These are phyloP conservation scores for Acorus gramineus DNA, from an alignment of 106 monocot species.

Conservation along the genomic window DNA sequence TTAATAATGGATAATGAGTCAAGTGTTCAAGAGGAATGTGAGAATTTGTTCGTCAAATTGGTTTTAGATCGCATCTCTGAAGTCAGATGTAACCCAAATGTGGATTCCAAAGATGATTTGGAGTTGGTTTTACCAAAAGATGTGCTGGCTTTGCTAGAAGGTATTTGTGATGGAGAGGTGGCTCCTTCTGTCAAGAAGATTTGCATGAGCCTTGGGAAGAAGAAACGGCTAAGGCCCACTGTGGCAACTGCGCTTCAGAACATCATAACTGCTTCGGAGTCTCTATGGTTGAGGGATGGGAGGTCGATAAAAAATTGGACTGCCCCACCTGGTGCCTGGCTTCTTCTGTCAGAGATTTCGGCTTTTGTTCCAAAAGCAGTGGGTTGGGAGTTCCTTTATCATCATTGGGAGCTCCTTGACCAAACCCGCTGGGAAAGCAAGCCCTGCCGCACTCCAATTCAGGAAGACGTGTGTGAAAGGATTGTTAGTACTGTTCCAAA, in stretches of 20 bases:
- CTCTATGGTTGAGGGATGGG: conserved; percentile 42
- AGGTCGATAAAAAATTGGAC: conserved; percentile 68
- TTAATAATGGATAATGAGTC: conserved; percentile 83
- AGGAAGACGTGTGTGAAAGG: conserved; percentile 14
- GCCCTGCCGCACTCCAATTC: too few relatives aligned
- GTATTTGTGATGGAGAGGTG: conserved; percentile 64
- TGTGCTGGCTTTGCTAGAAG: conserved; percentile 45
- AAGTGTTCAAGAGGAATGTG: conserved; percentile 92
- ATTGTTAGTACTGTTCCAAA: conserved; percentile 23
- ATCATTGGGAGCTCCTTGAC: conserved; percentile 92
- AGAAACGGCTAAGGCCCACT: conserved; percentile 60
- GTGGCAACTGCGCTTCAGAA: conserved; percentile 63
- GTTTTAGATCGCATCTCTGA: conserved; percentile 63
- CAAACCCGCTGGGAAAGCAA: conserved; percentile 8
- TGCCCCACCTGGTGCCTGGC: conserved; percentile 84
- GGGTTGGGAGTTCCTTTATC: conserved; percentile 83
- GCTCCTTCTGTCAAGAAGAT: conserved; percentile 71
- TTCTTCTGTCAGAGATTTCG: conserved; percentile 82
- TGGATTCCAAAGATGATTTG: conserved; percentile 13
- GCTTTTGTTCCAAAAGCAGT: conserved; percentile 60
- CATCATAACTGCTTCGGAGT: conserved; percentile 71
- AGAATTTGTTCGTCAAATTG: conserved; percentile 88
- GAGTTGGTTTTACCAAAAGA: conserved; percentile 48
- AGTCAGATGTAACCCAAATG: conserved; percentile 17
- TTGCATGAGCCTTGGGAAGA: conserved; percentile 85